Evolutionary conservation across 768 basidiomycete species (phyloP).

Genomic region (Pleurotus giganteus): DNA sequence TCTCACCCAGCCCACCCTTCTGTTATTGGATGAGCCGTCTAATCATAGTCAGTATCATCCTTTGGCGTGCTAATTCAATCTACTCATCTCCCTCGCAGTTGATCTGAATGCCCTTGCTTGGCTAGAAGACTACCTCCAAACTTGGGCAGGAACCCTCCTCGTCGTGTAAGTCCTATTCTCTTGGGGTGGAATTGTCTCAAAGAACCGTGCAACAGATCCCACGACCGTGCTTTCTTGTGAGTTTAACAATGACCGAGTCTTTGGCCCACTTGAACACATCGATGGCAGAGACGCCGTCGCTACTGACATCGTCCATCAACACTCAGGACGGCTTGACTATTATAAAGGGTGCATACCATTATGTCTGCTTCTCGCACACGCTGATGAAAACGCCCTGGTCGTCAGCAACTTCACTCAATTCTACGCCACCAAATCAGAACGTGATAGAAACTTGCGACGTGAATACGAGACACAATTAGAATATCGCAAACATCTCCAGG

Average conservation of each 20-base stretch:
- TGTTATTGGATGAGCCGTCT: slow-evolving; percentile 91
- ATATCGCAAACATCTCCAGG: slow-evolving; percentile 92
- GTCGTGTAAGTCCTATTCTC: slow-evolving; percentile 66
- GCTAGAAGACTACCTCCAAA: slow-evolving; percentile 96
- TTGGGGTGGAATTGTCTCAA: slow-evolving; percentile 12
- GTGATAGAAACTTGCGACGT: slow-evolving; percentile 85
- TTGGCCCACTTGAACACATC: neutral
- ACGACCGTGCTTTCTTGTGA: slow-evolving; percentile 95
- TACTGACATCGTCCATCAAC: slow-evolving; percentile 97
- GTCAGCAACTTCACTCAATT: slow-evolving; percentile 94
- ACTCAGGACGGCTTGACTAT: slow-evolving; percentile 90
- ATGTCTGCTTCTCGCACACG: neutral
- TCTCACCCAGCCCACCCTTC: slow-evolving; percentile 55
- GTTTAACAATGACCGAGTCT: slow-evolving; percentile 17
- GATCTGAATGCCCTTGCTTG: slow-evolving; percentile 96
- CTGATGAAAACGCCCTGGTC: slow-evolving; percentile 10
- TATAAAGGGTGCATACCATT: slow-evolving; percentile 76
- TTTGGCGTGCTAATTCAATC: neutral
- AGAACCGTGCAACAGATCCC: slow-evolving; percentile 54
- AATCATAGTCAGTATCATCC: slow-evolving; percentile 74
- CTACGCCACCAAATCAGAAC: slow-evolving; percentile 97
- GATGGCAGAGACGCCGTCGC: slow-evolving; percentile 81
- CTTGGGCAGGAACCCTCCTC: slow-evolving; percentile 88
- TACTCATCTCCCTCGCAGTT: slow-evolving; percentile 37
- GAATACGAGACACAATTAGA: slow-evolving; percentile 97